phyloP scores from a whole-genome alignment of 768 basidiomycete genomes.

The Candolleomyces eurysporus region DNA sequence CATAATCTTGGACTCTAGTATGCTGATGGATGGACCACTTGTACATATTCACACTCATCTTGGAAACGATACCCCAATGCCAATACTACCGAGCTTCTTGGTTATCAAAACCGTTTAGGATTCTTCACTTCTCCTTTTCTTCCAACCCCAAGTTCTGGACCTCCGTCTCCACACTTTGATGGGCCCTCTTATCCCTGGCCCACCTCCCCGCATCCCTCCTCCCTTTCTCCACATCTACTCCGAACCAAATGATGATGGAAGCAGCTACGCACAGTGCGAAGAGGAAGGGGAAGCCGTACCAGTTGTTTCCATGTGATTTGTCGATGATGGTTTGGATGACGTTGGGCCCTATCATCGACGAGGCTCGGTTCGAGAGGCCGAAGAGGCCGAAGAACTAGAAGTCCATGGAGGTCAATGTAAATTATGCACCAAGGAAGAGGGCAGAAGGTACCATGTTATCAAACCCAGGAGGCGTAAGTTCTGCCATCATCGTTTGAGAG shows the following conservation, averaged over 20 bases:
- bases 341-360: slow-evolving; percentile 85
- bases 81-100: no score
- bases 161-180: no score
- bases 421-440: neutral
- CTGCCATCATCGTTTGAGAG: slow-evolving; percentile 86
- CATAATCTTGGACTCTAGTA: no score
- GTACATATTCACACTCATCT: no score
- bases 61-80: no score
- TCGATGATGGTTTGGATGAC: slow-evolving; percentile 84
- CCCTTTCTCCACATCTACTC: slow-evolving; percentile 62
- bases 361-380: slow-evolving; percentile 79
- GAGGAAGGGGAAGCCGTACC: slow-evolving; percentile 84
- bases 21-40: no score
- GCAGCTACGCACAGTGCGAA: slow-evolving; percentile 69
- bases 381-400: slow-evolving; percentile 82
- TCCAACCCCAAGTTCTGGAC: no score
- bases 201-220: slow-evolving; percentile 59
- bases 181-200: slow-evolving; percentile 28
- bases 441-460: slow-evolving; percentile 58
- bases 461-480: slow-evolving; percentile 83
- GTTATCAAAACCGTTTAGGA: no score
- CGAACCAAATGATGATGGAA: slow-evolving; percentile 76
- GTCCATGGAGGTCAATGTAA: neutral
- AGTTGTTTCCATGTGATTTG: slow-evolving; percentile 59
- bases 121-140: no score